These are phyloP conservation scores for Bruguiera gymnorhiza DNA, from an alignment of 345 rosid species.

Conservation along the genomic window DNA sequence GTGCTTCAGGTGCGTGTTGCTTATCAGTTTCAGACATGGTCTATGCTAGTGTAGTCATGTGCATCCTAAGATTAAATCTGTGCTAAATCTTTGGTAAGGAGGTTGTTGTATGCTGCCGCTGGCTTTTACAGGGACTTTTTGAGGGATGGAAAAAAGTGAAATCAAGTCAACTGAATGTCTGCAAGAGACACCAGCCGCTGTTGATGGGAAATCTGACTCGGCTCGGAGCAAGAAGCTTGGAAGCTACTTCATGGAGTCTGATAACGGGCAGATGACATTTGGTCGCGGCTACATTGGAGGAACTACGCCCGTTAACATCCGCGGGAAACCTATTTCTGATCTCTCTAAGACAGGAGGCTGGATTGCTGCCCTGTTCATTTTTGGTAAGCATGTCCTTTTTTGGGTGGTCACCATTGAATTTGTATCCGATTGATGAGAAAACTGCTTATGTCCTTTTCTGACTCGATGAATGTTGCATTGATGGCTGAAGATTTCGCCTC, in stretches of 20 bases:
- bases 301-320: constrained; percentile 74
- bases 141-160: constrained; percentile 50
- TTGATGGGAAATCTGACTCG: constrained; percentile 27
- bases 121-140: constrained; percentile 10
- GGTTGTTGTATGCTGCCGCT: not conserved
- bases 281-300: constrained; percentile 89
- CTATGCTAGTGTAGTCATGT: too few relatives aligned
- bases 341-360: constrained; percentile 90
- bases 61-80: too few relatives aligned
- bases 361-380: constrained; percentile 84
- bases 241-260: constrained; percentile 70
- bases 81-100: too few relatives aligned
- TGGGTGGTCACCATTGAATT: too few relatives aligned
- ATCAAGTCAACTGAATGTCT: constrained; percentile 53
- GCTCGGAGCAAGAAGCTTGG: constrained; percentile 61
- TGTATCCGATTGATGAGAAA: too few relatives aligned
- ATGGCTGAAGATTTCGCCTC: too few relatives aligned
- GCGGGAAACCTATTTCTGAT: constrained; percentile 72
- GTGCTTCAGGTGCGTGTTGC: too few relatives aligned
- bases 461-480: not conserved
- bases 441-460: not conserved
- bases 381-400: constrained; percentile 42
- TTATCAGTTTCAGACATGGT: too few relatives aligned
- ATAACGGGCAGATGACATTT: constrained; percentile 64
- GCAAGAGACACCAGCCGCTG: constrained; percentile 35